Evolutionary conservation across 2,329 filamentous ascomycete genomes (phyloP).

Genomic region (Fusarium lyarnte): DNA sequence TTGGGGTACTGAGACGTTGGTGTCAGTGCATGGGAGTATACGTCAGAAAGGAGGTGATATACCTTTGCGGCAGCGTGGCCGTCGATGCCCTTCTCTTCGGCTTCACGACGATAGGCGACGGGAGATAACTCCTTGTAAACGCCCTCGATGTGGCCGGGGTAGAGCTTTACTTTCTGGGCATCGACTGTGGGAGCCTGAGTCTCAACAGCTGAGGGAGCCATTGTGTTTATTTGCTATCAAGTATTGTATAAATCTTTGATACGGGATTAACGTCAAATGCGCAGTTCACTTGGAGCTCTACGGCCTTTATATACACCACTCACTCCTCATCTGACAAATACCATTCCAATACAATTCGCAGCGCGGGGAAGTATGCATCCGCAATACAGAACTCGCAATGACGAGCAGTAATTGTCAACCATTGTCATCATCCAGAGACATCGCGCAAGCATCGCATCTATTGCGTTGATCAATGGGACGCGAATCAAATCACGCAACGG

Average conservation of each 20-base stretch:
- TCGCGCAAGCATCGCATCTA: slow-evolving; percentile 23
- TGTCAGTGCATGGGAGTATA: not conserved
- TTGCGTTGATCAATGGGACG: slow-evolving; percentile 8
- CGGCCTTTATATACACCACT: slow-evolving; percentile 27
- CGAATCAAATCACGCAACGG: slow-evolving; percentile 38
- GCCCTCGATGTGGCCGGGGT: slow-evolving; percentile 39
- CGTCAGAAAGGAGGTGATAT: accelerated
- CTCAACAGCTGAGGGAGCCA: slow-evolving; percentile 42
- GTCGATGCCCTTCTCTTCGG: slow-evolving; percentile 33
- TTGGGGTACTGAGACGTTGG: slow-evolving; percentile 66
- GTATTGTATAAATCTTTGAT: not conserved
- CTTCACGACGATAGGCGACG: slow-evolving; percentile 29
- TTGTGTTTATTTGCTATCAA: not conserved
- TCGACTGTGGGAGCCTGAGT: slow-evolving; percentile 24
- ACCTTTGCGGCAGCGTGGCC: slow-evolving; percentile 41
- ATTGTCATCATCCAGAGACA: not conserved
- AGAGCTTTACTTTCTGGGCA: slow-evolving; percentile 41
- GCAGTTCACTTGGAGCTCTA: not conserved
- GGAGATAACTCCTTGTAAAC: slow-evolving; percentile 41
- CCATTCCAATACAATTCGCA: not conserved
- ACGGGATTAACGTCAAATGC: not conserved
- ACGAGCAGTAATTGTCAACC: not conserved
- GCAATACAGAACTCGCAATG: slow-evolving; percentile 14
- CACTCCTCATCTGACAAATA: not conserved
- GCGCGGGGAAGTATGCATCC: slow-evolving; percentile 22